phyloP scores from a whole-genome alignment of 2,329 filamentous ascomycete genomes.

The Fusarium pseudocircinatum region DNA sequence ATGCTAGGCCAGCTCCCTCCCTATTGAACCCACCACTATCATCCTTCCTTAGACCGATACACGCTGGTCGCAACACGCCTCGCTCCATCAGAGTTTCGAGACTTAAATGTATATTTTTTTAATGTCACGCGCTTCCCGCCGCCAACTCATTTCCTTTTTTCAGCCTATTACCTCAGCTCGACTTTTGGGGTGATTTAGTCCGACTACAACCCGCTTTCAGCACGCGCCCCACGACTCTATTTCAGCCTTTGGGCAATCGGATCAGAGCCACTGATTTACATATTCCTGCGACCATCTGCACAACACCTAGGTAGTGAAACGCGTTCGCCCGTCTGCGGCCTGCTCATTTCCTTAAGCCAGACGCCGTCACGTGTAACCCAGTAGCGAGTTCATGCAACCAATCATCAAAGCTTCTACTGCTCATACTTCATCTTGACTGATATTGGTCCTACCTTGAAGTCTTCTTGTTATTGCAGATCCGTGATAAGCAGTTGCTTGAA shows the following conservation, averaged over 20 bases:
- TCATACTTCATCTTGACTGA: neutral
- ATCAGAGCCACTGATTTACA: conserved; percentile 31
- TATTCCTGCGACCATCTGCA: conserved; percentile 26
- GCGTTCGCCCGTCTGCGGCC: neutral
- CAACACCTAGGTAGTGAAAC: conserved; percentile 18
- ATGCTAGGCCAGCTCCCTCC: conserved; percentile 1
- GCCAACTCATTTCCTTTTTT: conserved; percentile 23
- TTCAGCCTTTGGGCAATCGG: conserved; percentile 33
- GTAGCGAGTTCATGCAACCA: conserved; percentile 6
- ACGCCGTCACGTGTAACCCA: conserved; percentile 11
- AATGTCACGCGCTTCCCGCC: conserved; percentile 20
- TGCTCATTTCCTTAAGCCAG: neutral
- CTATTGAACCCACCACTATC: neutral
- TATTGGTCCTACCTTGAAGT: neutral
- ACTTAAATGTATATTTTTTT: neutral
- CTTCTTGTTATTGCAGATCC: neutral
- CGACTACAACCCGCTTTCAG: conserved; percentile 29
- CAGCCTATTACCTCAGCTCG: conserved; percentile 20
- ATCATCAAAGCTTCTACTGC: conserved; percentile 2
- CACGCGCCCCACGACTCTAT: conserved; percentile 37
- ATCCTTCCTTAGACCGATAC: conserved; percentile 9
- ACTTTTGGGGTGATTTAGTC: conserved; percentile 20
- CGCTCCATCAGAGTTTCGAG: neutral
- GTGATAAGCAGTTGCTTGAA: neutral
- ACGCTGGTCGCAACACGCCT: conserved; percentile 18